A percentile compares a stretch with the other conserved stretches of the same genome.
Evolutionary conservation across 768 basidiomycete genomes (phyloP).

Genomic region (Agaricus subrufescens): DNA sequence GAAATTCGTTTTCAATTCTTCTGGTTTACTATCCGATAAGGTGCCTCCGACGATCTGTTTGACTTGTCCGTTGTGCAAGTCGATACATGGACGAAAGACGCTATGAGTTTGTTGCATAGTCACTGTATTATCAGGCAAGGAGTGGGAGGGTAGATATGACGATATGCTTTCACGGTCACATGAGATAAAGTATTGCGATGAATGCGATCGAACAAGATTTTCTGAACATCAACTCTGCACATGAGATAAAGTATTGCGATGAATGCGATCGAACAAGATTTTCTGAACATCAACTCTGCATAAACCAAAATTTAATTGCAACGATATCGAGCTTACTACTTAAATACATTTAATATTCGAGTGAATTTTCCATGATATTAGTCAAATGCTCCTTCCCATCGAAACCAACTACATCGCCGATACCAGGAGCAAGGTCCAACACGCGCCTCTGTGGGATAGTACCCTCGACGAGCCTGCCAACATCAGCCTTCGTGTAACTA

Average conservation of each 20-base stretch:
- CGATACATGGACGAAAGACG: constrained; percentile 90
- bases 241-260: background rate
- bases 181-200: background rate
- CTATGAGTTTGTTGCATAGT: constrained; percentile 19
- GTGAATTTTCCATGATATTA: constrained; percentile 71
- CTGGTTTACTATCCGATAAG: constrained; percentile 62
- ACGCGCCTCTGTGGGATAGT: constrained; percentile 91
- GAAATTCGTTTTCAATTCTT: constrained; percentile 79
- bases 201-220: background rate
- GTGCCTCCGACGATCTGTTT: constrained; percentile 99
- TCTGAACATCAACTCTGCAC: background rate
- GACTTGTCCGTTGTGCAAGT: constrained; percentile 91
- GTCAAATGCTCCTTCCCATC: constrained; percentile 83
- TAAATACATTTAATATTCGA: constrained; percentile 53
- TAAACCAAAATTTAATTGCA: too few species aligned
- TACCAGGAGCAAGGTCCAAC: constrained; percentile 87
- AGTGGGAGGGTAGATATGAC: background rate
- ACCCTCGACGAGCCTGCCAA: constrained; percentile 79
- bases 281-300: too few species aligned
- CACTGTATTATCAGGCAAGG: background rate
- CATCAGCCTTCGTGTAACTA: constrained; percentile 62
- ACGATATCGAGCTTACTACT: too few species aligned
- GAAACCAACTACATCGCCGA: constrained; percentile 76
- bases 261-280: background rate
- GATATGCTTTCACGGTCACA: constrained; percentile 1